phyloP scores from a whole-genome alignment of 306 rosid genomes.

The Morella rubra region DNA sequence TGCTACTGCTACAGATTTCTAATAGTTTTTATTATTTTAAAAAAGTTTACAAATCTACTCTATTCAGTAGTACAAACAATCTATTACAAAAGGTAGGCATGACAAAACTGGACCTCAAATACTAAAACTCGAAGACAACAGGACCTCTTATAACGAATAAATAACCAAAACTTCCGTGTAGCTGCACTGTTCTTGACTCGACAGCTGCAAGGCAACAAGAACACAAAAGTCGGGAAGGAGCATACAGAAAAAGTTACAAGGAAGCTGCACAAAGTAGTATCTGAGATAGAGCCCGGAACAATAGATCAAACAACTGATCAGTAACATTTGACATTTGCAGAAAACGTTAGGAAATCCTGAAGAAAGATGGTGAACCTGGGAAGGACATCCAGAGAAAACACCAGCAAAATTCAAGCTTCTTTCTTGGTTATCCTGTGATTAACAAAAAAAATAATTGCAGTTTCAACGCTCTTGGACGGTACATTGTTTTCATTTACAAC shows the following conservation, averaged over 20 bases:
- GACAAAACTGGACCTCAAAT: neutral
- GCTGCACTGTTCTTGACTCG: constrained; percentile 29
- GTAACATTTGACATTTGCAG: neutral
- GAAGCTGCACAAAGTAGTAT: neutral
- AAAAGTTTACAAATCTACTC: constrained; percentile 15
- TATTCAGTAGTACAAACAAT: constrained; percentile 15
- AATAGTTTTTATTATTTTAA: neutral
- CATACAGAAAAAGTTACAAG: neutral
- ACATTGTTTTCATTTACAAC: neutral
- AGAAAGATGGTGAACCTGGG: constrained; percentile 15
- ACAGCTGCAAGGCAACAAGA: constrained; percentile 31
- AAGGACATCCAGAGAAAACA: constrained; percentile 31
- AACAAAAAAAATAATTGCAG: neutral
- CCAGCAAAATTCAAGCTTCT: constrained; percentile 61
- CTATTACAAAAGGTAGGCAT: constrained; percentile 11
- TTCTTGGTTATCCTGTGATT: constrained; percentile 80
- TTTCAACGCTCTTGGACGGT: neutral
- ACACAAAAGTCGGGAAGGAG: neutral
- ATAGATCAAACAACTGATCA: neutral
- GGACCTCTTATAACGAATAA: neutral
- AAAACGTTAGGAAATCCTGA: neutral
- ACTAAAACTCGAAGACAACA: neutral
- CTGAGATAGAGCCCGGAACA: neutral
- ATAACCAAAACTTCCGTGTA: constrained; percentile 16
- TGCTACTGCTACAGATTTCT: neutral